Evolutionary conservation across 164 flowering plant genomes (phyloP), one percentile per base, ranked within the genome.

Genomic region (Warburgia ugandensis): DNA sequence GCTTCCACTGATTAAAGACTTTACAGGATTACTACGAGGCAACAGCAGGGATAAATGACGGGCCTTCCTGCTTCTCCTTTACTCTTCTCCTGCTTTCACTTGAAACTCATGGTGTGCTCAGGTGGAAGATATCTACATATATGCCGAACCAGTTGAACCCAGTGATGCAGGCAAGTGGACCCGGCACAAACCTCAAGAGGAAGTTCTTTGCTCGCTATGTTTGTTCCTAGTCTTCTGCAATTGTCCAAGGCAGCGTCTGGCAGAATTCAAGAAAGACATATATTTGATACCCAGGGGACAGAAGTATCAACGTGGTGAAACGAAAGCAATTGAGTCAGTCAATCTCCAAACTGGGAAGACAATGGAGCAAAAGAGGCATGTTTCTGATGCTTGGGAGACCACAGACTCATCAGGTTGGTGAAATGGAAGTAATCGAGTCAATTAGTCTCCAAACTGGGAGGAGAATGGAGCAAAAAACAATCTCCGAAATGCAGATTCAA

Each of bases 11-110:
- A 54, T 56, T 2, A 35, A 42, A 31, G 21, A 31, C 38, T 11
- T 10, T 63, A 45, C 83, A 85, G 97, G 88, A 78, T 58, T 52
- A 69, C 21, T 83, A 73, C 33, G 98, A 92, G 76, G 96, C 96
- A 55, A 85, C 98, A 8, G 95, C 91, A 53, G 85, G 85, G 71
- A 78, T 92, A 29, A 66, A 62, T 61, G 94, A 85, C 73, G 68
- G 71, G 47, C 64, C 67, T 29, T 86, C 98, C 21, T 85, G 90
- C 75, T 56, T 63, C 23, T 72, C 75, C 20, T 56, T 91, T 46
- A 85, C 83, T 0, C 63, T 91, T 42, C 83, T 88, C 2, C 61
- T 92, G 67, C 74, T 87, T 14, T 87, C 96, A 28, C 78, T 87
- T 70, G 81, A 81, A 59, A 73, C 59, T 38, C 77, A 77, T 69